Percentiles rank a stretch among this genome's conserved stretches.
These are phyloP conservation scores for Aphanomyces cochlioides DNA, from an alignment of 352 stramenopile species.

Conservation along the genomic window DNA sequence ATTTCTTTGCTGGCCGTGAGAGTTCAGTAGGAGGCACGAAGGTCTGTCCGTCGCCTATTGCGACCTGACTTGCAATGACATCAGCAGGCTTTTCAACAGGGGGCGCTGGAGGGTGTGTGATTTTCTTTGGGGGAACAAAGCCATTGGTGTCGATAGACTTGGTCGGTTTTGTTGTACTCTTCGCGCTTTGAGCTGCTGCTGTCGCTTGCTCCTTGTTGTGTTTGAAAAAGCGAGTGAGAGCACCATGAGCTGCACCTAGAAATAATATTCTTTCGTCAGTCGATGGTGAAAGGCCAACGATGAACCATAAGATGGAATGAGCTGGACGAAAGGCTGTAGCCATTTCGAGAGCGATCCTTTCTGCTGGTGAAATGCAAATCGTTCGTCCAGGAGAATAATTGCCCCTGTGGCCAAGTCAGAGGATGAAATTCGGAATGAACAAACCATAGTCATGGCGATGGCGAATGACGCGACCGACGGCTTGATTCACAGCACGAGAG, in stretches of 20 bases:
- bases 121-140: constrained; percentile 8
- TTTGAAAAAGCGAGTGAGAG: constrained; percentile 80
- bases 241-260: constrained; percentile 75
- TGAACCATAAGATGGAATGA: constrained; percentile 63
- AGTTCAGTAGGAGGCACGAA: constrained; percentile 43
- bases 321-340: constrained; percentile 83
- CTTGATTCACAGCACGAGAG: constrained; percentile 98
- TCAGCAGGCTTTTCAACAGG: background rate
- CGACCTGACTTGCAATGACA: constrained; percentile 29
- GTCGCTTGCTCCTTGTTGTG: constrained; percentile 50
- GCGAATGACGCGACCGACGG: constrained; percentile 97
- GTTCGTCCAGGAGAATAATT: constrained; percentile 97
- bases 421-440: background rate
- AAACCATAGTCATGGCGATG: constrained; percentile 95
- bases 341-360: constrained; percentile 93
- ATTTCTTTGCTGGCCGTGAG: constrained; percentile 35
- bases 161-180: constrained; percentile 35
- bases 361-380: constrained; percentile 90
- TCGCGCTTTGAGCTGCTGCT: constrained; percentile 38
- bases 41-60: constrained; percentile 75
- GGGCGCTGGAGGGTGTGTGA: too few species aligned
- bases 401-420: constrained; percentile 43
- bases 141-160: constrained; percentile 19
- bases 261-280: background rate
- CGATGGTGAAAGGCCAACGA: constrained; percentile 2